Base-by-base conservation (phyloP, 768 basidiomycete species). In the Plicaturopsis crispa region DNA sequence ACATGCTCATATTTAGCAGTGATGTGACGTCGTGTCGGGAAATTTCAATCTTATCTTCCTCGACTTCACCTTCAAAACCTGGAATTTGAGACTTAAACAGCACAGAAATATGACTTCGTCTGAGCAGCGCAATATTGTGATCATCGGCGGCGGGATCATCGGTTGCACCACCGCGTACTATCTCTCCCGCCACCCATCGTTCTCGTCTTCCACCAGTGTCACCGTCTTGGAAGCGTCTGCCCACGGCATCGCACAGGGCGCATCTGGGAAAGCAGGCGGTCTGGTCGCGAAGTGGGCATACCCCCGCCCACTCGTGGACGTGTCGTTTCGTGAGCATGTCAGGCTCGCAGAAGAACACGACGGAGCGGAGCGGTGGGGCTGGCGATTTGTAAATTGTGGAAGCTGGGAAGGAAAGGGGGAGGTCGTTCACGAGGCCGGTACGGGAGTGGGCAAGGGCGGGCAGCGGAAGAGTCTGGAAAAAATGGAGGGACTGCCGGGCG, bases 271-370 rank as follows among this genome's bases (percentile, higher is more conserved):
- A 53, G 84, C 87, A 1, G 88, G 86, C 4, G 87, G 86, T 0
- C 73, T 94, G 10, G 71, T 93, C 14, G 88, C 90, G 0, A 76
- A 80, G 59, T 81, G 90, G 89, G 91, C 88, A 35, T 82, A 81
- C 49, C 80, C 80, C 0, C 72, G 71, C 35, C 75, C 79, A 45
- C 64, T 91, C 21, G 80, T 81, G 6, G 59, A 72, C 37, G 63
- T 90, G 12, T 87, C 86, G 1, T 60, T 62, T 31, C 39, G 19
- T 8, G 33, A 92, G 51, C 90, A 92, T 55, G 70, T 78, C 45
- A 69, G 67, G 24, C 69, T 94, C 6, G 85, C 88, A 3, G 55
- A 73, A 35, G 66, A 81, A 48, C 78, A 83, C 56, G 69, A 70
- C 40, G 90, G 89, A 3, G 57, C 66, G 21, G 69, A 74, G 20